Evolutionary conservation across 345 rosid genomes (phyloP).

Genomic region (Heritiera littoralis): DNA sequence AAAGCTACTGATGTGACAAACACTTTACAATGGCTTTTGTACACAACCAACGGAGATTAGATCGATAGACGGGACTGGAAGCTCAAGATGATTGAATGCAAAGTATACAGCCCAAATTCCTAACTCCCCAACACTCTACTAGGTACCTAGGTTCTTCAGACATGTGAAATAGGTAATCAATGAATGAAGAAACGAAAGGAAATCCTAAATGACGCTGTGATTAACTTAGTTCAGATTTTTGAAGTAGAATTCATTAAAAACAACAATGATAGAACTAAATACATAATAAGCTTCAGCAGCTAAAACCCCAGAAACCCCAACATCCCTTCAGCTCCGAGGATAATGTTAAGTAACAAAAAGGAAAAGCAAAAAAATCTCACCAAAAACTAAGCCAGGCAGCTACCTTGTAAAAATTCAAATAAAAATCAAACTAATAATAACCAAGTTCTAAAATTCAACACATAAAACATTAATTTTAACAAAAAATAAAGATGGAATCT

Average conservation of each 20-base stretch:
- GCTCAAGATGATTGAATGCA: background rate
- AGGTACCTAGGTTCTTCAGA: background rate
- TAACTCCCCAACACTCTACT: background rate
- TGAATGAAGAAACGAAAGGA: background rate
- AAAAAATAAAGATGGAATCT: background rate
- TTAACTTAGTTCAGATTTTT: too few species aligned
- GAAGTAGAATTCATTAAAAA: conserved; percentile 1
- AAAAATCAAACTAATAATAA: conserved; percentile 9
- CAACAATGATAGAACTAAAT: background rate
- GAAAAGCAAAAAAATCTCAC: background rate
- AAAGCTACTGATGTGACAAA: background rate
- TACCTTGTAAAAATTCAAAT: conserved; percentile 3
- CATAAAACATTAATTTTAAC: background rate
- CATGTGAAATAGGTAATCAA: background rate
- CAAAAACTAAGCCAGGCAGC: background rate
- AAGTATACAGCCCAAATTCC: background rate
- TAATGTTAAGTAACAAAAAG: background rate
- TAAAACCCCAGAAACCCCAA: background rate
- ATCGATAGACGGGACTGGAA: background rate
- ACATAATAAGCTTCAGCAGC: background rate
- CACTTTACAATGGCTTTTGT: background rate
- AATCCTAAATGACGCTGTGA: too few species aligned
- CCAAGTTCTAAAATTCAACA: background rate
- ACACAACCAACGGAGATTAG: background rate
- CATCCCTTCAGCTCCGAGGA: background rate